Evolutionary conservation across 2,329 filamentous ascomycete species (phyloP).

Genomic region (Chlorencoelia australis): DNA sequence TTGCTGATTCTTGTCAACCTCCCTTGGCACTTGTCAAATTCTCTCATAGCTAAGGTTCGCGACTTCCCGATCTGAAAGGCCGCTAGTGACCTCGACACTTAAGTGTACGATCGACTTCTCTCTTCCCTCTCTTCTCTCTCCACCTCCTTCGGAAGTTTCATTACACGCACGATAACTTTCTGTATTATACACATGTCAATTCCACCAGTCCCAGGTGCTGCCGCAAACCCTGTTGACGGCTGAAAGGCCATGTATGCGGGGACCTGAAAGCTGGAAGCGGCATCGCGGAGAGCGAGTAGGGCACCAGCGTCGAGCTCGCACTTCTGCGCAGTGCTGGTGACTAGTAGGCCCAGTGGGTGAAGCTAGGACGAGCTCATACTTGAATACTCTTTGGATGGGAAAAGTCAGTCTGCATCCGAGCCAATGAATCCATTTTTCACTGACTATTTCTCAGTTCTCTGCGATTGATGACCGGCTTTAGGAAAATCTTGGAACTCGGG

Average conservation of each 20-base stretch:
- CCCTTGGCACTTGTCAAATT: conserved; percentile 2
- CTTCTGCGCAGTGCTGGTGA: conserved; percentile 22
- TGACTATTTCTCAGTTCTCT: neutral
- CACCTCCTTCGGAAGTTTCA: conserved; percentile 1
- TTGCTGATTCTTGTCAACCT: conserved; percentile 3
- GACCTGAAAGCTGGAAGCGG: conserved; percentile 4
- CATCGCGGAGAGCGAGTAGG: conserved; percentile 3
- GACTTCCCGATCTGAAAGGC: neutral
- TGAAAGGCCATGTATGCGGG: conserved; percentile 2
- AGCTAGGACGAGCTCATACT: conserved; percentile 15
- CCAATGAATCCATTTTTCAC: conserved; percentile 1
- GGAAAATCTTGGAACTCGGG: conserved; percentile 1
- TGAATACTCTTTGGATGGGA: neutral
- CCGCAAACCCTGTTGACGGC: conserved; percentile 1
- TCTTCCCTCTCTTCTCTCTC: conserved; percentile 1
- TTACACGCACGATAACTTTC: conserved; percentile 1
- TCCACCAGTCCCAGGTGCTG: conserved; percentile 2
- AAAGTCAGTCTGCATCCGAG: conserved; percentile 1
- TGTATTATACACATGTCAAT: neutral
- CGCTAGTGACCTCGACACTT: conserved; percentile 1
- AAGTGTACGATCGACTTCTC: conserved; percentile 1
- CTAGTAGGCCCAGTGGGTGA: conserved; percentile 21
- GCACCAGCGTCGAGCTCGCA: conserved; percentile 19
- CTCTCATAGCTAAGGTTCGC: conserved; percentile 2
- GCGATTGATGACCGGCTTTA: neutral